These are phyloP conservation scores for Syncephalastrum sp. DNA, from an alignment of 371 early-diverging fungal genomes.

Conservation along the genomic window DNA sequence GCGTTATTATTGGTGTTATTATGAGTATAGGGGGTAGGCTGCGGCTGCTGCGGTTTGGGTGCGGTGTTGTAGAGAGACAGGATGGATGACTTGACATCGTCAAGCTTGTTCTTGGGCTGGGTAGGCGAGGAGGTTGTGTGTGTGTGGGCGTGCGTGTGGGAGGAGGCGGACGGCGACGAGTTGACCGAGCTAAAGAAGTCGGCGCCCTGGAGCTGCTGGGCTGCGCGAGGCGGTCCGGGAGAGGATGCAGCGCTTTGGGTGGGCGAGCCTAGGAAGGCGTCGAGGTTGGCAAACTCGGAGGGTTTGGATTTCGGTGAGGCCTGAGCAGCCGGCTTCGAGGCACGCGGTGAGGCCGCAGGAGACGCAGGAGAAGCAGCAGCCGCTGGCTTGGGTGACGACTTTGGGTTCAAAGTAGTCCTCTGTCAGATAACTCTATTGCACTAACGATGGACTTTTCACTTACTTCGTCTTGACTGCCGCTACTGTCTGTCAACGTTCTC, in stretches of 20 bases:
- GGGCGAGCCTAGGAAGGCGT: slow-evolving; percentile 40
- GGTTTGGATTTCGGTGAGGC: slow-evolving; percentile 6
- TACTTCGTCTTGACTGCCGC: no score
- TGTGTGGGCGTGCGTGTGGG: neutral
- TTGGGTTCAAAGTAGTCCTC: no score
- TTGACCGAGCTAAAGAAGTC: slow-evolving; percentile 39
- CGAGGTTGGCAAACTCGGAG: slow-evolving; percentile 38
- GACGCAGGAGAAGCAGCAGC: no score
- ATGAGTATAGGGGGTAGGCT: slow-evolving; percentile 8
- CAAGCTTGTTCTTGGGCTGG: slow-evolving; percentile 25
- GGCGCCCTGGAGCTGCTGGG: slow-evolving; percentile 39
- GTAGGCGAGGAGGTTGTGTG: slow-evolving; percentile 3
- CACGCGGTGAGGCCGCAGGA: neutral
- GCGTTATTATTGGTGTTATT: slow-evolving; percentile 20
- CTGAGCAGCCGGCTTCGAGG: neutral
- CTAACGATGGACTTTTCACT: no score
- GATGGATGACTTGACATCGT: slow-evolving; percentile 58
- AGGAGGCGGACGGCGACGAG: slow-evolving; percentile 17
- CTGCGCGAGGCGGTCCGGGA: slow-evolving; percentile 6
- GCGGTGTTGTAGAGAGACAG: slow-evolving; percentile 47
- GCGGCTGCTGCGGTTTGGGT: slow-evolving; percentile 2
- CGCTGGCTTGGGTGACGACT: no score
- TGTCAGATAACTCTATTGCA: no score
- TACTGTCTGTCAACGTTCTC: slow-evolving; percentile 40
- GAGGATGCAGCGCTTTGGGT: slow-evolving; percentile 19